Evolutionary conservation across 2,329 filamentous ascomycete species (phyloP).

Genomic region (Fusarium anthophilum): DNA sequence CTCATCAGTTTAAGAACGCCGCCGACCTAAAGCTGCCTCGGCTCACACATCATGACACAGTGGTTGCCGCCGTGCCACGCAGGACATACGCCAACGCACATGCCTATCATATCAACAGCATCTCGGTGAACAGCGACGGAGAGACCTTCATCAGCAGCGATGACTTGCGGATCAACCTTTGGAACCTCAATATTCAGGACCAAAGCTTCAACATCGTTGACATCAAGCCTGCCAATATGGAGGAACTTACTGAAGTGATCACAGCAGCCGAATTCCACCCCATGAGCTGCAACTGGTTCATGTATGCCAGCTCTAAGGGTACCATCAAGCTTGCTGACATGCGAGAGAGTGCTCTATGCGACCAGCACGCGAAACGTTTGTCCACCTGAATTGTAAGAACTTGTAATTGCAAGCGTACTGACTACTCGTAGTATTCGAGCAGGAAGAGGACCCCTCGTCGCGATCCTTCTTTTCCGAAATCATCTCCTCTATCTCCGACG

Average conservation of each 20-base stretch:
- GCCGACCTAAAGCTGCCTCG: slow-evolving; percentile 91
- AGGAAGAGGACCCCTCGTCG: slow-evolving; percentile 97
- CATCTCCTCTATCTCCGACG: slow-evolving; percentile 98
- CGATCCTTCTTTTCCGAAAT: slow-evolving; percentile 99
- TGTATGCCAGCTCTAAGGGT: slow-evolving; percentile 99
- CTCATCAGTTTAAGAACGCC: slow-evolving; percentile 80
- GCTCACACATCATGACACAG: slow-evolving; percentile 97
- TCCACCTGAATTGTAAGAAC: neutral
- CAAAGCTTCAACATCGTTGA: slow-evolving; percentile 99
- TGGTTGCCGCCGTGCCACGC: slow-evolving; percentile 94
- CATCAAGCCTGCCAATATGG: slow-evolving; percentile 99
- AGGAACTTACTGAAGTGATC: slow-evolving; percentile 98
- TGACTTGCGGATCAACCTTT: slow-evolving; percentile 95
- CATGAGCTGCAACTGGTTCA: slow-evolving; percentile 98
- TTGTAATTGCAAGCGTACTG: slow-evolving; percentile 25
- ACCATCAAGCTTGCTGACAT: slow-evolving; percentile 99
- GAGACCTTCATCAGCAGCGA: slow-evolving; percentile 99
- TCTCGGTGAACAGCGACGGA: slow-evolving; percentile 99
- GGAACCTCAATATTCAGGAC: slow-evolving; percentile 99
- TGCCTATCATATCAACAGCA: slow-evolving; percentile 99
- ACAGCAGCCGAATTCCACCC: slow-evolving; percentile 98
- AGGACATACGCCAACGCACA: slow-evolving; percentile 98
- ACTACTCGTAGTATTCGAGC: slow-evolving; percentile 82
- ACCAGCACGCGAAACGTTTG: slow-evolving; percentile 92
- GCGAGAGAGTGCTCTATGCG: slow-evolving; percentile 95